phyloP scores from a whole-genome alignment of 805 yeast genomes.

The Debaryomyces castellii region DNA sequence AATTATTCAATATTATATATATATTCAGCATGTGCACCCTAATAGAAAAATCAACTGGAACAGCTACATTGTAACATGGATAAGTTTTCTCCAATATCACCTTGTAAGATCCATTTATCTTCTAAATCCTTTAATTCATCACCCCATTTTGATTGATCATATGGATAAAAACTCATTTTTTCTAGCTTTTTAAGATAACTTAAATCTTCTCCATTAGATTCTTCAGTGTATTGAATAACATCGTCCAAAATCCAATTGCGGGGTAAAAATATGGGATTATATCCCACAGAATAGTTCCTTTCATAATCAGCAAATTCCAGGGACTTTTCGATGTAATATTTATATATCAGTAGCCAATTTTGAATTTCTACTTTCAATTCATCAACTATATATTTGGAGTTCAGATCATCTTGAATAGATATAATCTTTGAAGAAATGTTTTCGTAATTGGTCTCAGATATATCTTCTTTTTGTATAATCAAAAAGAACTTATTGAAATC shows the following conservation, averaged over 20 bases:
- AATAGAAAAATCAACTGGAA: conserved; percentile 35
- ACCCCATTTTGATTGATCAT: conserved; percentile 67
- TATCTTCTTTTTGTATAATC: conserved; percentile 45
- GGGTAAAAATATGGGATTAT: conserved; percentile 81
- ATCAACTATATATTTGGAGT: conserved; percentile 23
- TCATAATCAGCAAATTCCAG: conserved; percentile 9
- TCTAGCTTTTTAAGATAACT: conserved; percentile 58
- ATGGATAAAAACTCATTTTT: conserved; percentile 76
- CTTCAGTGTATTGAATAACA: conserved; percentile 61
- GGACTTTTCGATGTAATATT: conserved; percentile 41
- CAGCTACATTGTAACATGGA: conserved; percentile 79
- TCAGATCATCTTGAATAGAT: conserved; percentile 22
- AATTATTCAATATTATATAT: background rate
- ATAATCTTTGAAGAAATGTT: conserved; percentile 17
- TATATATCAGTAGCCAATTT: conserved; percentile 56
- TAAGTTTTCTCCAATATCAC: conserved; percentile 49
- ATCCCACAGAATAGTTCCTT: conserved; percentile 34
- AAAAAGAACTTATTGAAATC: conserved; percentile 84
- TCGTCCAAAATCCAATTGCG: conserved; percentile 85
- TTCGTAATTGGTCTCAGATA: conserved; percentile 8
- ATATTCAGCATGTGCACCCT: background rate
- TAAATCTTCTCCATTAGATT: conserved; percentile 47
- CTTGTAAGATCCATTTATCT: conserved; percentile 48
- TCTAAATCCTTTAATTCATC: conserved; percentile 59
- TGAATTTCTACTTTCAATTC: conserved; percentile 41